These are phyloP conservation scores for Eimeria zaria DNA, from an alignment of 169 alveolate genomes.

Conservation along the genomic window DNA sequence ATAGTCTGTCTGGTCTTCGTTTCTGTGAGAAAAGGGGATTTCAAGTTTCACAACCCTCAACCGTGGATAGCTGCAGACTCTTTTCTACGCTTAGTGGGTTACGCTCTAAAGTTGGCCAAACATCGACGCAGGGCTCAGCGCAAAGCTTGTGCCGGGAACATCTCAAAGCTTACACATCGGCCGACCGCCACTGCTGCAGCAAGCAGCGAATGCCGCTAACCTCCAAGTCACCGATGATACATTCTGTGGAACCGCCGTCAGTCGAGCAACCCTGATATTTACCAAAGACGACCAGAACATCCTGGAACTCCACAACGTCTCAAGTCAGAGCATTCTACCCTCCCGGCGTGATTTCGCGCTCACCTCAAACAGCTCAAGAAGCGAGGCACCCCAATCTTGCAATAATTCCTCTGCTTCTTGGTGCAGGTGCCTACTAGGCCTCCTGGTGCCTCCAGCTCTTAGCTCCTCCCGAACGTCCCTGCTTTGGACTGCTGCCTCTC, in stretches of 20 bases:
- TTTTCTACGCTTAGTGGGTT: background rate
- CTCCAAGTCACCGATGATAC: slow-evolving; percentile 15
- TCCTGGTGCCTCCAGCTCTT: slow-evolving; percentile 9
- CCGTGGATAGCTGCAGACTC: background rate
- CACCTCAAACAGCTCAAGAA: slow-evolving; percentile 63
- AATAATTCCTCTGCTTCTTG: slow-evolving; percentile 20
- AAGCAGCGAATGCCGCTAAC: slow-evolving; percentile 22
- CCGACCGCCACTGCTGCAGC: slow-evolving; percentile 57
- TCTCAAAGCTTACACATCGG: slow-evolving; percentile 33
- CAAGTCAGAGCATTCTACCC: background rate
- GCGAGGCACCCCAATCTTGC: slow-evolving; percentile 62
- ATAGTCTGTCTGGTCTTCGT: slow-evolving; percentile 24
- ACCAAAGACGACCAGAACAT: background rate
- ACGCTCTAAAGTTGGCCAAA: background rate
- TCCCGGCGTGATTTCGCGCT: background rate
- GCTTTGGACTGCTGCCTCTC: slow-evolving; percentile 56
- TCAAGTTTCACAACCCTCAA: background rate
- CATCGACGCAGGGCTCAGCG: background rate
- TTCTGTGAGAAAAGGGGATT: background rate
- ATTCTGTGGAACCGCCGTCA: slow-evolving; percentile 54
- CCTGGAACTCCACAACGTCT: background rate
- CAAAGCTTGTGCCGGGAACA: background rate
- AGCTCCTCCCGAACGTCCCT: slow-evolving; percentile 60
- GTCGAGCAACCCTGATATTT: slow-evolving; percentile 5
- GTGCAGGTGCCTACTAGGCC: slow-evolving; percentile 42